Conservation (phyloP, 192 early-diverging fungal species). For the Coemansia sp. region DNA sequence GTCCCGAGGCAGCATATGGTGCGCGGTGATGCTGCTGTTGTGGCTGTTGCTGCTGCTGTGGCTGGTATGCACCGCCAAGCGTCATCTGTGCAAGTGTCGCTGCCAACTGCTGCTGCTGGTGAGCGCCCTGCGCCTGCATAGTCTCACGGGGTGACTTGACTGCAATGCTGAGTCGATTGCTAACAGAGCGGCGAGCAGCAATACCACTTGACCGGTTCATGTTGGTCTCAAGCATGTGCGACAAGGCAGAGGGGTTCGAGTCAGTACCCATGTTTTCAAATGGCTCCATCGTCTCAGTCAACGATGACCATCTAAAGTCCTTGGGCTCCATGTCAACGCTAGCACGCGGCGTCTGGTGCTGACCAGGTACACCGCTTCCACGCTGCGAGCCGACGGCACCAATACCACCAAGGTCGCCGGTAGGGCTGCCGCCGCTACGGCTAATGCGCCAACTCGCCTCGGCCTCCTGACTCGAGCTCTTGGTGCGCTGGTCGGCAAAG, state of each 20-base stretch:
- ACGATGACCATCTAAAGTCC: slow-evolving; percentile 50
- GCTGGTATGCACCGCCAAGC: slow-evolving; percentile 20
- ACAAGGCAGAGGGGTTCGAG: slow-evolving; percentile 25
- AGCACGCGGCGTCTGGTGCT: slow-evolving; percentile 46
- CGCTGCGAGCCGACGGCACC: slow-evolving; percentile 34
- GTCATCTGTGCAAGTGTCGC: slow-evolving; percentile 39
- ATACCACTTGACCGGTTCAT: slow-evolving; percentile 46
- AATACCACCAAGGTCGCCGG: slow-evolving; percentile 15
- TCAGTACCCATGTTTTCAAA: slow-evolving; percentile 37
- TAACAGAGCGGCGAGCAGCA: slow-evolving; percentile 41
- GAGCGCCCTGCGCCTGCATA: slow-evolving; percentile 25
- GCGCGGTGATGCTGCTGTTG: background rate
- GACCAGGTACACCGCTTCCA: slow-evolving; percentile 30
- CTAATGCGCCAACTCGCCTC: slow-evolving; percentile 39
- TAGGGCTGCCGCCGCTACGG: slow-evolving; percentile 9
- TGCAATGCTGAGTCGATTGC: slow-evolving; percentile 43
- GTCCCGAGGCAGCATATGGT: background rate
- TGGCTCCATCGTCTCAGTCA: slow-evolving; percentile 46
- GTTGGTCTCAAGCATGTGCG: slow-evolving; percentile 36
- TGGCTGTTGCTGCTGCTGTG: slow-evolving; percentile 32
- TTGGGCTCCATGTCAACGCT: slow-evolving; percentile 52
- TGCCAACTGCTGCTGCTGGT: slow-evolving; percentile 35
- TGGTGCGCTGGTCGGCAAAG: slow-evolving; percentile 13
- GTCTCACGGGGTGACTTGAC: slow-evolving; percentile 50
- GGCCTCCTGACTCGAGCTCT: slow-evolving; percentile 48